Evolutionary conservation across 2,329 filamentous ascomycete species (phyloP).

Genomic region (Paramyrothecium roridum): DNA sequence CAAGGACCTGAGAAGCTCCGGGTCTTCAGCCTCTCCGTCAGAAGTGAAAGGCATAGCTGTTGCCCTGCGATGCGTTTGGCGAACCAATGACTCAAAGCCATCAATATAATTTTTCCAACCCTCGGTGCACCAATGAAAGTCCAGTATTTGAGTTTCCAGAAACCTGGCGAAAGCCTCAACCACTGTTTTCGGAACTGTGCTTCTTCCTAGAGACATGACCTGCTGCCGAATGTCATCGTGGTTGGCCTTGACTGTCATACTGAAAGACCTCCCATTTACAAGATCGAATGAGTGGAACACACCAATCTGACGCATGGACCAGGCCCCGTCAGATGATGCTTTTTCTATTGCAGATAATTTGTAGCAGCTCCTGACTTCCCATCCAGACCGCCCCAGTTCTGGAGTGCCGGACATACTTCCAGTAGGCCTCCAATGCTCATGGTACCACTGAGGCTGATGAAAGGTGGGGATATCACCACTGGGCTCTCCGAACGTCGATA

Average conservation of each 20-base stretch:
- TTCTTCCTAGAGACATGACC: background rate
- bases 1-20: background rate
- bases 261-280: constrained; percentile 3
- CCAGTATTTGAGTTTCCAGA: background rate
- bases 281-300: constrained; percentile 12
- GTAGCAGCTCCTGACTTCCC: background rate
- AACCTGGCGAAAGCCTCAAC: background rate
- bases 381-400: background rate
- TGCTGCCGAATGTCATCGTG: background rate
- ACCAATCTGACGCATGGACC: constrained; percentile 9
- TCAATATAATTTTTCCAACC: background rate
- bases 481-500: background rate
- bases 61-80: background rate
- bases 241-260: constrained; percentile 11
- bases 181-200: background rate
- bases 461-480: background rate
- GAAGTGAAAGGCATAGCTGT: background rate
- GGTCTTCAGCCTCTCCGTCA: background rate
- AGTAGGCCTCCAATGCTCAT: background rate
- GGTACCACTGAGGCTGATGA: background rate
- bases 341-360: background rate
- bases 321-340: background rate
- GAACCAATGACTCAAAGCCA: background rate
- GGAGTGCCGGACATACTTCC: background rate
- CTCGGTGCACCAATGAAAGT: background rate